Evolutionary conservation across 345 rosid genomes (phyloP), one percentile per base, ranked within the genome.

Genomic region (Camelina hispida): DNA sequence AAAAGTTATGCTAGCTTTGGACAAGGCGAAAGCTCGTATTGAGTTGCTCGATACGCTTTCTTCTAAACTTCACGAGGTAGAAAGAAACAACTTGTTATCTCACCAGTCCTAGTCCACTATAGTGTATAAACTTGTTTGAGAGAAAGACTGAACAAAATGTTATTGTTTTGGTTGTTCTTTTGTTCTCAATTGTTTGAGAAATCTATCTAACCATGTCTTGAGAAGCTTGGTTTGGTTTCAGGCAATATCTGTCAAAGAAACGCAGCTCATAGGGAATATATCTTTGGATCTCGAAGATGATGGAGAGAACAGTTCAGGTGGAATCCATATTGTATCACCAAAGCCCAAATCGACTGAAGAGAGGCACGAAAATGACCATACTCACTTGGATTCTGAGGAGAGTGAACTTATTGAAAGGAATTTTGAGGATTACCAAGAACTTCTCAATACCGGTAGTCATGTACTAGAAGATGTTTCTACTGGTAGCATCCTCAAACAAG

Each of bases 161-260:
- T 12, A 0, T 62, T 4, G 18, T 12, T 14, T 13, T 62, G 60
- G 42, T 37, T 61, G 23, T 18, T 44, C 58, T 47, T 20, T 34
- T 53, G 12, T 11, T 66, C 16, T 10, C 9, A 9, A 11, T 13
- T 62, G 16, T 48, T 12, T 2, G 38, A 48, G 62, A 71, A 55
- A n/a, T 52, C 14, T 11, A 4, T 52, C 66, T 47, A 51, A 64
- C 34, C 25, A 40, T 72, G 44, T 69, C 18, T 56, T 72, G 62
- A 9, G 47, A 64, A 71, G 69, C 61, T 20, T 55, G 40, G 64
- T 80, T 64, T 81, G 61, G 40, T 87, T 87, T 82, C 88, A 91
- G 98, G 93, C 91, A 54, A 87, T 91, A 77, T 85, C 96, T 56
- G 35, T 80, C 17, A 93, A 87, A 79, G 97, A 91, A 83, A 80